Conservation (phyloP, 352 stramenopile genomes). For the Peronospora belbahrii region DNA sequence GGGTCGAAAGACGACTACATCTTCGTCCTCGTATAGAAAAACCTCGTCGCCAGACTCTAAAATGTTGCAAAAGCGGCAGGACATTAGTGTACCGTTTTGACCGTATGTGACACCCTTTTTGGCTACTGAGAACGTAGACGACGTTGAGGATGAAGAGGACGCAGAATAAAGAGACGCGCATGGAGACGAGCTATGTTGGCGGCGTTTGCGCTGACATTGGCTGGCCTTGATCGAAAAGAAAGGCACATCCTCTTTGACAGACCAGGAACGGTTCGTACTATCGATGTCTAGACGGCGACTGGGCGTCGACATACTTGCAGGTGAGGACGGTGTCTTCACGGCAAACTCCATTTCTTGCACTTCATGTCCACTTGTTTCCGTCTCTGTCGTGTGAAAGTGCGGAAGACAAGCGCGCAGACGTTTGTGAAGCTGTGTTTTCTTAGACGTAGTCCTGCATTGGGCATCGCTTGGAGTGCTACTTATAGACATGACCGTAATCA, state of each 20-base stretch:
- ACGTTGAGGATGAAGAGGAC: conserved; percentile 21
- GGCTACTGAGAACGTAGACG: conserved; percentile 33
- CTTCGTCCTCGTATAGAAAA: conserved; percentile 77
- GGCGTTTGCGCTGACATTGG: conserved; percentile 12
- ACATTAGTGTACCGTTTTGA: conserved; percentile 48
- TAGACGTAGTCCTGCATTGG: neutral
- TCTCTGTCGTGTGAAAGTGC: conserved; percentile 15
- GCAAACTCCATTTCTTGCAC: conserved; percentile 1
- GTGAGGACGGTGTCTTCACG: too few relatives aligned
- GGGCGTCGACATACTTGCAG: conserved; percentile 2
- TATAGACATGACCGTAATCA: conserved; percentile 22
- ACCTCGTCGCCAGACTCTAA: conserved; percentile 46
- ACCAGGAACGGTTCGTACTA: conserved; percentile 31
- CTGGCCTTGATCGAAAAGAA: conserved; percentile 15
- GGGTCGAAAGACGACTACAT: conserved; percentile 69
- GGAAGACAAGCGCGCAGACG: conserved; percentile 23
- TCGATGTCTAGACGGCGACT: conserved; percentile 1
- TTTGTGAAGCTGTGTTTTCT: conserved; percentile 21
- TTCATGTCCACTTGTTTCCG: conserved; percentile 3
- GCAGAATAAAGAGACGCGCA: conserved; percentile 16
- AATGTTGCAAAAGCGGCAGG: conserved; percentile 84
- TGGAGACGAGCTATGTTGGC: conserved; percentile 11
- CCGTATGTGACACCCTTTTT: conserved; percentile 72
- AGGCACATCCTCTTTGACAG: conserved; percentile 36
- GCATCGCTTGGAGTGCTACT: neutral